Base-by-base conservation (phyloP, 1,139 yeast genomes). In the Candida glucosophila region DNA sequence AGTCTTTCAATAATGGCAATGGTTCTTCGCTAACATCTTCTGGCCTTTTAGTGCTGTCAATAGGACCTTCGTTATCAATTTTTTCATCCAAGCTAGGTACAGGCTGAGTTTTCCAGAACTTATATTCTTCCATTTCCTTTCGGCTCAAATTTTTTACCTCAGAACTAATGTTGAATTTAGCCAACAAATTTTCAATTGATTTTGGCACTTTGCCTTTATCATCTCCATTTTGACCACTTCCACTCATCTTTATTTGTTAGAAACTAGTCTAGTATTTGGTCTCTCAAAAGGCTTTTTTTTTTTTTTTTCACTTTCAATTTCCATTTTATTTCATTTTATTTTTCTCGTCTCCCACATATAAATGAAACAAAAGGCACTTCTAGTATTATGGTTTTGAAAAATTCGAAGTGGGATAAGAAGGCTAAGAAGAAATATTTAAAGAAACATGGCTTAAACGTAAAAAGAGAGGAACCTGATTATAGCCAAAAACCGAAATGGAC, bases 101-200 rank as follows among this genome's bases (percentile, higher is more conserved):
- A 0, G 98, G 98, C 53, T 90, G 99, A 5, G 98, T 92, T 47
- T 81, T 82, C 99, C 99, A 90, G 55, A 90, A 90, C 56, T 83
- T 85, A 61, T 88, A 85, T 44, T 86, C 94, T 29, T 82, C 76
- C 86, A 88, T 85, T 18, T 77, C 73, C 29, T 58, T 59, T 38
- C 67, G 61, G 48, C 77, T 77, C 20, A 67, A 59, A 20, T 67
- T 74, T 14, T 61, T 61, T 32, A 75, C 58, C 35, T 64, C 63
- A 28, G 65, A 73, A 10, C 80, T 81, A 56, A 65, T 48, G 4
- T 74, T 57, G 22, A 73, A 51, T 37, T 58, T 59, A 41, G 59
- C 60, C 34, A 72, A 50, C 30, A 72, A 54, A 32, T 71, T 72
- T 40, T 69, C 74, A 26, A 72, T 61, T 23, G 58, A 46, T 39